phyloP scores from a whole-genome alignment of 192 early-diverging fungal species.

The Gigaspora rosea region DNA sequence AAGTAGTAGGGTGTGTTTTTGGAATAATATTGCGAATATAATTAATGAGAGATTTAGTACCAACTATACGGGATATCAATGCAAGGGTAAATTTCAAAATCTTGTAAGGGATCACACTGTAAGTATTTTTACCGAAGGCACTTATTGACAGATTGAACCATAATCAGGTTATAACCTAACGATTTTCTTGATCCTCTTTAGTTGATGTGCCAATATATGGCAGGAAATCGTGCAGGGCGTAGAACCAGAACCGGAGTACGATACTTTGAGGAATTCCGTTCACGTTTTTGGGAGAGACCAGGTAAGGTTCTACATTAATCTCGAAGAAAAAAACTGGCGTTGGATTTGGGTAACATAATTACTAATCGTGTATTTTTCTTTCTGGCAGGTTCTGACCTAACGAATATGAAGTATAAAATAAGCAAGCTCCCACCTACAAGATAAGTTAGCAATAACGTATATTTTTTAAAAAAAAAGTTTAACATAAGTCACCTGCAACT shows the following conservation, averaged over 20 bases:
- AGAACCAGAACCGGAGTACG: neutral
- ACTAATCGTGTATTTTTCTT: too few species aligned
- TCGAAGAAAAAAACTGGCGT: too few species aligned
- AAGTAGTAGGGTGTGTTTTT: conserved; percentile 7
- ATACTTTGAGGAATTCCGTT: conserved; percentile 17
- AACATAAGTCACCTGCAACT: conserved; percentile 1
- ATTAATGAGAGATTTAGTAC: conserved; percentile 7
- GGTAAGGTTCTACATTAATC: neutral
- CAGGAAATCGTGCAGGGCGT: neutral
- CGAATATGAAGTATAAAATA: too few species aligned
- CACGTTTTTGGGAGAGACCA: conserved; percentile 9
- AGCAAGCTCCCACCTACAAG: too few species aligned
- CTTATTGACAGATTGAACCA: neutral
- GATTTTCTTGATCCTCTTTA: neutral
- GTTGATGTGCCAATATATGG: conserved; percentile 17
- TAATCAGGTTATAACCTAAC: neutral
- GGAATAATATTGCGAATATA: conserved; percentile 7
- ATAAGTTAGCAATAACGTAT: too few species aligned
- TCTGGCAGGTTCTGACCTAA: too few species aligned
- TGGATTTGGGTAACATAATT: too few species aligned
- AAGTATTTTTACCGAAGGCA: neutral
- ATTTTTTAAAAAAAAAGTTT: too few species aligned
- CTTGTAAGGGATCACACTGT: conserved; percentile 9
- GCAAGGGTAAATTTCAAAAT: conserved; percentile 18
- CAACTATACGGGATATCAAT: conserved; percentile 12